Base-by-base conservation (phyloP, 176 grass and related monocot species). In the Poa pratensis region DNA sequence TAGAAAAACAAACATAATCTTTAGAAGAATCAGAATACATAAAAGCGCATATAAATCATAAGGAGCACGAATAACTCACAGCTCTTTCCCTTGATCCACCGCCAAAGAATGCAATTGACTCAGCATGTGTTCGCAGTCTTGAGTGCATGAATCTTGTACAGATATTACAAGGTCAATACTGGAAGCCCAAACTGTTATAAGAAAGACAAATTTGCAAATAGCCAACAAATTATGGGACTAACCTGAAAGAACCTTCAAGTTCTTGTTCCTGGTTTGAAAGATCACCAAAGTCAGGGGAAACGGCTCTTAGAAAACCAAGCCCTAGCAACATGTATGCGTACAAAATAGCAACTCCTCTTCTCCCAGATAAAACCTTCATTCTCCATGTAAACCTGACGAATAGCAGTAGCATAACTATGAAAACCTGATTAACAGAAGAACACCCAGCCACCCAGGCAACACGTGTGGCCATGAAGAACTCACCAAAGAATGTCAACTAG, bases 91-190 rank as follows among this genome's bases (percentile, higher is more conserved):
- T 90, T 77, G 91, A 95, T 78, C 96, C 96, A 80, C 96, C 96
- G 73, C 96, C 96, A 90, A 98, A 98, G 91, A 98, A 98, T 84
- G 96, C 96, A 82, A 98, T 82, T 66, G 96, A 98, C 84, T 98
- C 96, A 82, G 96, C 96, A 87, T 98, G 96, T 0, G 96, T 94
- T 15, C 91, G 91, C 67, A 98, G 84, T 80, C 96, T 98, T 79
- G 96, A 86, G 63, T 95, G 96, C 96, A 98, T 95, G 84, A 92
- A 98, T 79, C 96, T 98, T 78, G 30, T 30, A 74, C 39, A 86
- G 57, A 85, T 11, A 34, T 78, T 46, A 90, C 39, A 88, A 26
- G 69, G 79, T 58, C 62, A 85, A 62, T 20, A 85, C 35, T 72
- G 58, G 30, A 78, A 50, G 55, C 22, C 46, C 46, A 74, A 83